Conservation (phyloP, 106 monocot species). For the Posidonia australis region DNA sequence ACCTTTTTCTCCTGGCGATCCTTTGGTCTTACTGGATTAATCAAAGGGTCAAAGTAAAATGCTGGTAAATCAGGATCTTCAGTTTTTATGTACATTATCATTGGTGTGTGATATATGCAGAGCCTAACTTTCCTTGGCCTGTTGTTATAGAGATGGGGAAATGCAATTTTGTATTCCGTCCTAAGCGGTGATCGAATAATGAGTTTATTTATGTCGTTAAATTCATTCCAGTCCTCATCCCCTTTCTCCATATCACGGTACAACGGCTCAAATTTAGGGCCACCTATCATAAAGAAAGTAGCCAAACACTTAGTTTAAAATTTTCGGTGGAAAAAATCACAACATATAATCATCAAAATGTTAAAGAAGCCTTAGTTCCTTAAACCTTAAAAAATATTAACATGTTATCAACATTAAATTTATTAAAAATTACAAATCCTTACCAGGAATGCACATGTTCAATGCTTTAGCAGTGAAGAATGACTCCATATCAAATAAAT, state of each 20-base stretch:
- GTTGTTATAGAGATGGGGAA: conserved; percentile 97
- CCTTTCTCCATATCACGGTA: conserved; percentile 99
- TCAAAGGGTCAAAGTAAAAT: conserved; percentile 96
- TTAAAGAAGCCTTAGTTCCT: not conserved
- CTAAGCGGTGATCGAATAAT: conserved; percentile 96
- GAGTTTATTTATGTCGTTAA: conserved; percentile 99
- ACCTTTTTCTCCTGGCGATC: conserved; percentile 70
- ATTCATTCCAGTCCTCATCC: conserved; percentile 99
- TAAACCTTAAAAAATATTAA: not conserved
- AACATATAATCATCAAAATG: not conserved
- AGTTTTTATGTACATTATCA: conserved; percentile 98
- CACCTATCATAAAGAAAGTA: conserved; percentile 37
- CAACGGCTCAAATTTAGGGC: conserved; percentile 95
- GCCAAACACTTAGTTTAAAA: not conserved
- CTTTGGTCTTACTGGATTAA: conserved; percentile 75
- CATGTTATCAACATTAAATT: not conserved
- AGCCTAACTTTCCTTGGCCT: conserved; percentile 93
- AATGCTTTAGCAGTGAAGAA: conserved; percentile 98
- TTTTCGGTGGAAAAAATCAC: not conserved
- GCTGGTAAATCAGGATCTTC: conserved; percentile 99
- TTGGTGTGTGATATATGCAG: conserved; percentile 91
- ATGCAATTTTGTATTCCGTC: conserved; percentile 96
- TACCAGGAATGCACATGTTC: conserved; percentile 99
- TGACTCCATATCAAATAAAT: conserved; percentile 98
- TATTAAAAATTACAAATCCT: not conserved